Evolutionary conservation across 306 rosid genomes (phyloP), one percentile per base, ranked within the genome.

Genomic region (Abrus precatorius): DNA sequence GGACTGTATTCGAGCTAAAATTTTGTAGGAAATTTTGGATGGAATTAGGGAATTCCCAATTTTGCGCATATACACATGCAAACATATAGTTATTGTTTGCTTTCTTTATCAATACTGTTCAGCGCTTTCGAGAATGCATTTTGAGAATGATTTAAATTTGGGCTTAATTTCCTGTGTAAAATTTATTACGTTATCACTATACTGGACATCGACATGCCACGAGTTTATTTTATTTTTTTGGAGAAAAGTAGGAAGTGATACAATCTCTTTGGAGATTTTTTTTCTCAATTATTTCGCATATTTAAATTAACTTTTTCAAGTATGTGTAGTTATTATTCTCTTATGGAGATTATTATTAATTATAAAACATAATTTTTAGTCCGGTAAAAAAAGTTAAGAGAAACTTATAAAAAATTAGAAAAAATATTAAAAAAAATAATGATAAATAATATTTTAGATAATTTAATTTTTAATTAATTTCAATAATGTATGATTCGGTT

Each of bases 21-120:
- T 80, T 80, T 72, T 80, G 81, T 64, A 60, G 77, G 60, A 71
- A 59, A 44, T 34, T 85, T 80, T 69, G 69, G 81, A 69, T 60
- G 66, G 56, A 28, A 64, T 34, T 43, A 20, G 69, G 62, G 30
- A 32, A 29, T 44, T 85, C 74, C 13, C n/a, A 41, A 13, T 9
- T 68, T 52, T 49, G 10, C 3, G 8, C 38, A 5, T 34, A 43
- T 32, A 61, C 7, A 43, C 44, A 4, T 59, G 20, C 20, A 47
- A 48, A 38, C 48, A 6, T 10, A 48, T 60, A 29, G 64, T 41
- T 76, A 5, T 4, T 40, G 14, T 52, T 66, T 76, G 45, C 6
- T 47, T 54, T 10, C 72, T 43, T 71, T 29, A 2, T 8, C 11
- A 44, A 27, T 40, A 29, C 5, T 7, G 48, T 71, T 57, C 56